Conservation (phyloP, 2,329 filamentous ascomycete species). For the Curvularia eragrostidis region DNA sequence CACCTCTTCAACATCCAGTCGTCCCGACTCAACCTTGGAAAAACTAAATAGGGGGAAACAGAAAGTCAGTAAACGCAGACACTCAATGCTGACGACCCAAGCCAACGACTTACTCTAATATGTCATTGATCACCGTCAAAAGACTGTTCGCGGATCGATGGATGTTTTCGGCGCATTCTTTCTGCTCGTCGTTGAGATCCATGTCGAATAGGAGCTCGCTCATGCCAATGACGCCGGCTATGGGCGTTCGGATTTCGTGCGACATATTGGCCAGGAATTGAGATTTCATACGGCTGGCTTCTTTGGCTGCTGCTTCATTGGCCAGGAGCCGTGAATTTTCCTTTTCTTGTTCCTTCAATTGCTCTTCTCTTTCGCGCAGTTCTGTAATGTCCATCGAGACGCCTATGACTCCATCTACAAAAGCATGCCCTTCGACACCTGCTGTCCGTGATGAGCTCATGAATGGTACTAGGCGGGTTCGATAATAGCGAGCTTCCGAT, state of each 20-base stretch:
- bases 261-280: constrained; percentile 83
- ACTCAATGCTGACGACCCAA: background rate
- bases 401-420: constrained; percentile 75
- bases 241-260: constrained; percentile 80
- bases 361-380: constrained; percentile 68
- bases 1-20: constrained; percentile 79
- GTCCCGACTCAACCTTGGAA: constrained; percentile 82
- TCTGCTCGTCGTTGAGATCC: constrained; percentile 71
- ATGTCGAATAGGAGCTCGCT: constrained; percentile 75
- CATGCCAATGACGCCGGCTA: constrained; percentile 83
- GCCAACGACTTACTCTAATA: constrained; percentile 63
- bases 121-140: constrained; percentile 88
- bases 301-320: constrained; percentile 79
- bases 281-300: constrained; percentile 79
- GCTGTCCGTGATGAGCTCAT: constrained; percentile 62
- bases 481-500: constrained; percentile 69
- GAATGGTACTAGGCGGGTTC: constrained; percentile 74
- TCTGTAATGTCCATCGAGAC: constrained; percentile 83
- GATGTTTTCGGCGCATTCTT: constrained; percentile 78
- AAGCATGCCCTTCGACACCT: constrained; percentile 59
- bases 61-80: background rate
- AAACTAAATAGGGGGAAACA: constrained; percentile 54
- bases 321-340: constrained; percentile 75
- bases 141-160: constrained; percentile 80
- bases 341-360: constrained; percentile 67